Evolutionary conservation across 805 yeast genomes (phyloP).

Genomic region (Candida sanyiensis): DNA sequence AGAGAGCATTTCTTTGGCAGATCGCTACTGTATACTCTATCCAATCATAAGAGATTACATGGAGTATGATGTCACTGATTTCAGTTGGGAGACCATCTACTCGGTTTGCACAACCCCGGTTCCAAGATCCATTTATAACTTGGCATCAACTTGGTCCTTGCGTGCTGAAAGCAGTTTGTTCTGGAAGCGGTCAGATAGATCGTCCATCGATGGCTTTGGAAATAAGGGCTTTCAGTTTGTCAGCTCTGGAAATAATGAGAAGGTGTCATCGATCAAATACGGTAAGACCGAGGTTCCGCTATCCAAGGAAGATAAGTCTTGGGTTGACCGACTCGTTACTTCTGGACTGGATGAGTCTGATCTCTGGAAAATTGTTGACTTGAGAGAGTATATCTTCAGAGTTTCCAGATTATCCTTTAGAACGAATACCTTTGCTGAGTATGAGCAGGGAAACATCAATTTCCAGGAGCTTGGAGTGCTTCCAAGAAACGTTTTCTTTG

Average conservation of each 20-base stretch:
- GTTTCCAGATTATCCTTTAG: conserved; percentile 43
- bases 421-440: conserved; percentile 5
- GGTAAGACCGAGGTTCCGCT: conserved; percentile 44
- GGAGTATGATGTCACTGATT: conserved; percentile 67
- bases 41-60: conserved; percentile 76
- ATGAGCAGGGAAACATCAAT: conserved; percentile 19
- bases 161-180: conserved; percentile 64
- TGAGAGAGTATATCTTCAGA: conserved; percentile 62
- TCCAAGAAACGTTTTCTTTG: conserved; percentile 50
- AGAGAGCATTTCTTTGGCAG: conserved; percentile 63
- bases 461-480: conserved; percentile 32
- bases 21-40: conserved; percentile 73
- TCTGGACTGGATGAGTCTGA: conserved; percentile 72
- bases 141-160: conserved; percentile 66
- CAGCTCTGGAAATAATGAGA: conserved; percentile 11
- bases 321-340: conserved; percentile 66
- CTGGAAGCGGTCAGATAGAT: conserved; percentile 55
- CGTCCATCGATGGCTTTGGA: conserved; percentile 40
- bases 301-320: conserved; percentile 59
- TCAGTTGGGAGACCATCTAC: conserved; percentile 59
- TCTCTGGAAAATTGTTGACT: conserved; percentile 73
- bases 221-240: conserved; percentile 33
- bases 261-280: conserved; percentile 29
- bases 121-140: conserved; percentile 55
- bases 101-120: conserved; percentile 66